phyloP scores from a whole-genome alignment of 2,329 filamentous ascomycete species.

The Drechslerella coelobrocha region DNA sequence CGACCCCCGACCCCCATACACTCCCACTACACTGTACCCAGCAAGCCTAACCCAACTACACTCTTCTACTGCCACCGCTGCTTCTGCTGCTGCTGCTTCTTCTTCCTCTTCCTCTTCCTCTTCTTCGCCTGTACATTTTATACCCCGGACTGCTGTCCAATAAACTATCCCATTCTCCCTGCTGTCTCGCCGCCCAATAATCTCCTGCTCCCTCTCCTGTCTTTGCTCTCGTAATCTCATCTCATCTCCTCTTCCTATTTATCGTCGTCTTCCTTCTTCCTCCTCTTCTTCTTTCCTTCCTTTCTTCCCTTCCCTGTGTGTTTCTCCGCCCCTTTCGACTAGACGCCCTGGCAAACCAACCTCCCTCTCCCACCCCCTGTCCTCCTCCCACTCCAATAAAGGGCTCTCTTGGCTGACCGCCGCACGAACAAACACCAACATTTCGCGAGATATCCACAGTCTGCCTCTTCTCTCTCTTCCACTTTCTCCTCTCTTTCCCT shows the following conservation, averaged over 20 bases:
- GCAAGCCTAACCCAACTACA: too few relatives aligned
- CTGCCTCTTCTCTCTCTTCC: too few relatives aligned
- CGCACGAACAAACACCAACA: neutral
- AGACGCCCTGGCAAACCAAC: neutral
- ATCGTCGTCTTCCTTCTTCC: slow-evolving; percentile 5
- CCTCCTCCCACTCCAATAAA: too few relatives aligned
- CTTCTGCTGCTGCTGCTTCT: neutral
- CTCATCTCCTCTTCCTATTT: neutral
- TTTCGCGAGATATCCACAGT: slow-evolving; percentile 20
- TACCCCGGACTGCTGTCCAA: neutral
- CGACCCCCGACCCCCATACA: too few relatives aligned
- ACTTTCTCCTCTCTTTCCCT: slow-evolving; percentile 39
- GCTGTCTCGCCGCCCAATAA: neutral
- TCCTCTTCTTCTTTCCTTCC: slow-evolving; percentile 17
- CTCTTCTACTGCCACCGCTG: neutral
- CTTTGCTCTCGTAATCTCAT: neutral
- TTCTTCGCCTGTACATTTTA: neutral
- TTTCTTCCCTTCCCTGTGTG: neutral
- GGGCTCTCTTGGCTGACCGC: too few relatives aligned
- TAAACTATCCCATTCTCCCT: neutral
- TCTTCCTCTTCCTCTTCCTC: neutral
- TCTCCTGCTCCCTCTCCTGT: neutral
- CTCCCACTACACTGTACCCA: too few relatives aligned
- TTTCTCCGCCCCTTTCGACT: neutral
- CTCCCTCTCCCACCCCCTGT: too few relatives aligned